Evolutionary conservation across 768 basidiomycete species (phyloP).

Genomic region (Leucogyrophana mollusca): DNA sequence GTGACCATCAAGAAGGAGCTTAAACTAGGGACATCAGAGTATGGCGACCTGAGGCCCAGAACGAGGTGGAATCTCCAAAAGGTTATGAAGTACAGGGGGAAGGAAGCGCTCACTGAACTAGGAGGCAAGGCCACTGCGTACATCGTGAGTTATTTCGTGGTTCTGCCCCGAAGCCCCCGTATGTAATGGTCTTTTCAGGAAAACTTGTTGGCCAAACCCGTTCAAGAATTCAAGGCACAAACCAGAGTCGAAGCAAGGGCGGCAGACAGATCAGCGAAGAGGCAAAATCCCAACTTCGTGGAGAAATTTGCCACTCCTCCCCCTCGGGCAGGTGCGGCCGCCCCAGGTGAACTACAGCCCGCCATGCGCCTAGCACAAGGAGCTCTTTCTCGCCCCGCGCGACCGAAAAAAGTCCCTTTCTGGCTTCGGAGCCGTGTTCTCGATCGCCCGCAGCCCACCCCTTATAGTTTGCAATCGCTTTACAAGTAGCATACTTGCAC

Average conservation of each 20-base stretch:
- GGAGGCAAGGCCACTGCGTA: constrained; percentile 59
- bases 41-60: constrained; percentile 51
- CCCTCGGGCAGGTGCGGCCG: constrained; percentile 51
- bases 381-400: constrained; percentile 35
- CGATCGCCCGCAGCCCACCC: background rate
- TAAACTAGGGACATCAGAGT: constrained; percentile 33
- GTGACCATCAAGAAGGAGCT: constrained; percentile 51
- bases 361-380: constrained; percentile 57
- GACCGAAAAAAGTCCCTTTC: background rate
- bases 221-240: constrained; percentile 47
- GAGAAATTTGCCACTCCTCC: constrained; percentile 21
- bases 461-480: background rate
- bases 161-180: background rate
- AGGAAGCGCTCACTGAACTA: constrained; percentile 45
- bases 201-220: constrained; percentile 62
- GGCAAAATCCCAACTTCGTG: constrained; percentile 17
- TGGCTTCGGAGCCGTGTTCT: background rate
- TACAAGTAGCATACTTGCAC: background rate
- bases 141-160: constrained; percentile 48
- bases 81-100: constrained; percentile 57
- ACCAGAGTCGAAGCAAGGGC: constrained; percentile 32
- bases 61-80: constrained; percentile 80
- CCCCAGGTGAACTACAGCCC: constrained; percentile 56
- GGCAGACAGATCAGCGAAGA: constrained; percentile 24
- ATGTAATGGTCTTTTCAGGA: constrained; percentile 43